A percentile compares a stretch with the other conserved stretches of the same genome.
Evolutionary conservation across 176 grass and related monocot genomes (phyloP).

Genomic region (Carex scoparia): DNA sequence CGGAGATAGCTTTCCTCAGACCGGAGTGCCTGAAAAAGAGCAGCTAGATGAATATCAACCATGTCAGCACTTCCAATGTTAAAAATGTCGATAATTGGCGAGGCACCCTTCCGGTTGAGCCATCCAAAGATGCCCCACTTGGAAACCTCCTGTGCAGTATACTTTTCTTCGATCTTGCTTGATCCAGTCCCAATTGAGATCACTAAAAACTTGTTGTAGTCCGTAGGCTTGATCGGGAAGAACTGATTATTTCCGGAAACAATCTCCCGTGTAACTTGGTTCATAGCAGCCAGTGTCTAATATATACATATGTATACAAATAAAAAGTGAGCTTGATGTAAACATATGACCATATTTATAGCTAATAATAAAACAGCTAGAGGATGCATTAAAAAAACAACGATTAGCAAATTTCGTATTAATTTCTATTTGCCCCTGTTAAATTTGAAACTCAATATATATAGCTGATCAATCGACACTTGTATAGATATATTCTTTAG

Average conservation of each 20-base stretch:
- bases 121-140: constrained; percentile 56
- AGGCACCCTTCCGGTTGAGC: constrained; percentile 24
- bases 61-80: constrained; percentile 38
- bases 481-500: background rate
- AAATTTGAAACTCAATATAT: too few relatives aligned
- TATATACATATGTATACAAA: constrained; percentile 9
- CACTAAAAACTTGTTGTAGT: constrained; percentile 47
- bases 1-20: constrained; percentile 32
- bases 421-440: background rate
- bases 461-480: background rate
- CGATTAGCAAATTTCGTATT: background rate
- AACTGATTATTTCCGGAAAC: constrained; percentile 29
- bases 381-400: too few relatives aligned
- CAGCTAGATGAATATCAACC: constrained; percentile 35
- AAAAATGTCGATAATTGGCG: constrained; percentile 43
- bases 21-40: constrained; percentile 32
- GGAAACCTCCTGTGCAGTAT: constrained; percentile 19
- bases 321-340: background rate
- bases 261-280: constrained; percentile 47
- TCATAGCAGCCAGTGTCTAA: constrained; percentile 46
- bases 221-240: constrained; percentile 25
- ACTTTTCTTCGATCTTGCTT: constrained; percentile 31
- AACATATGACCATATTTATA: background rate
- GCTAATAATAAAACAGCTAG: background rate
- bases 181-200: constrained; percentile 40